These are phyloP conservation scores for Fusarium kyushuense DNA, from an alignment of 2,329 filamentous ascomycete species.

Conservation along the genomic window DNA sequence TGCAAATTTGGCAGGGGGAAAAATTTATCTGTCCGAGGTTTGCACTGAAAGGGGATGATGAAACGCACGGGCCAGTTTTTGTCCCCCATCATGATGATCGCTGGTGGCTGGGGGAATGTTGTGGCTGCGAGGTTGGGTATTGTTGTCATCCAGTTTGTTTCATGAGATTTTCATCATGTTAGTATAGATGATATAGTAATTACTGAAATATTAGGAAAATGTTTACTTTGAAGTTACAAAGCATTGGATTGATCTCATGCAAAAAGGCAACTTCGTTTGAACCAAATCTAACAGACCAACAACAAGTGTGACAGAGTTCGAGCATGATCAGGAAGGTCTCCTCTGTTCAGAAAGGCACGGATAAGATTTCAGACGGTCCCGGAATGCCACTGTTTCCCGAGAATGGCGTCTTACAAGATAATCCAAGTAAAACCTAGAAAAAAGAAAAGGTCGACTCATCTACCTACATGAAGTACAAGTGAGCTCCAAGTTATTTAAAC, in stretches of 20 bases:
- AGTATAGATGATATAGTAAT: not conserved
- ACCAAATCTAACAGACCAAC: not conserved
- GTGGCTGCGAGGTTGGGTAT: slow-evolving; percentile 24
- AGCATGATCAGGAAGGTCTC: slow-evolving; percentile 11
- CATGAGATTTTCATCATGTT: not conserved
- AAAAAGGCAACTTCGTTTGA: not conserved
- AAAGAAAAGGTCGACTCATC: not conserved
- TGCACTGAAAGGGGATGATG: slow-evolving; percentile 30
- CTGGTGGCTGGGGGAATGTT: slow-evolving; percentile 29
- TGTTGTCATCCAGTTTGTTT: slow-evolving; percentile 5
- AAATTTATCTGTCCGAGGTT: slow-evolving; percentile 54
- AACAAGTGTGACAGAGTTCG: slow-evolving; percentile 13
- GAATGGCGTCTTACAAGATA: slow-evolving; percentile 22
- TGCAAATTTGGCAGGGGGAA: slow-evolving; percentile 48
- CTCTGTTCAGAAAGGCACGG: slow-evolving; percentile 14
- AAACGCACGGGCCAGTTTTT: slow-evolving; percentile 22
- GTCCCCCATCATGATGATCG: slow-evolving; percentile 1
- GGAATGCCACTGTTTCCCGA: slow-evolving; percentile 31
- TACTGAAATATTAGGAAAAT: not conserved
- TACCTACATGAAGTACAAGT: not conserved
- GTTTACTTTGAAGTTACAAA: not conserved
- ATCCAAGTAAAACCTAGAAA: not conserved
- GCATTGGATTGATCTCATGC: not conserved
- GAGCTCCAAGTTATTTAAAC: no score
- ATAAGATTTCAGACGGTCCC: slow-evolving; percentile 12